These are phyloP conservation scores for Rhizopus delemar DNA, from an alignment of 371 early-diverging fungal species.

Conservation along the genomic window DNA sequence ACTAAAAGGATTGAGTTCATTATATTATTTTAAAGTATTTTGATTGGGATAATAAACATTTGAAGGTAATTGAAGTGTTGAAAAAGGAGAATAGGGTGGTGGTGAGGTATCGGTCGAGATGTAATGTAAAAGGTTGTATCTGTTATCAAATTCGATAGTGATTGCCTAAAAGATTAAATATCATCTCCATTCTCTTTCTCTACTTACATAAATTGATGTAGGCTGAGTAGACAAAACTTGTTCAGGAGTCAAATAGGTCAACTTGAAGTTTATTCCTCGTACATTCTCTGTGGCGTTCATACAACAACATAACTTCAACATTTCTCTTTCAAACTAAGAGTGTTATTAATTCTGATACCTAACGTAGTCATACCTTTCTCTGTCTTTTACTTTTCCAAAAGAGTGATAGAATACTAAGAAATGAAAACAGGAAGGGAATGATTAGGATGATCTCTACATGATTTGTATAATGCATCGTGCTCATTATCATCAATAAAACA, in stretches of 20 bases:
- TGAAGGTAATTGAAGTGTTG: neutral
- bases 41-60: constrained; percentile 1
- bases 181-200: constrained; percentile 5
- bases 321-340: constrained; percentile 35
- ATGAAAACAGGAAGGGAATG: constrained; percentile 30
- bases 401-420: constrained; percentile 22
- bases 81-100: constrained; percentile 24
- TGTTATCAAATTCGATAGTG: constrained; percentile 45
- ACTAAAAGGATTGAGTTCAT: neutral
- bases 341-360: neutral
- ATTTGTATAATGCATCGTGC: constrained; percentile 34
- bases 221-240: constrained; percentile 19
- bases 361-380: constrained; percentile 20
- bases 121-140: constrained; percentile 45
- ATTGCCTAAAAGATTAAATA: constrained; percentile 30
- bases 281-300: constrained; percentile 56
- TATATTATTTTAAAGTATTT: neutral
- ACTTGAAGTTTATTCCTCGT: constrained; percentile 45
- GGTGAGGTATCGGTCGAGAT: constrained; percentile 29
- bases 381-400: constrained; percentile 33
- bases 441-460: constrained; percentile 26
- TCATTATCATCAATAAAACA: constrained; percentile 23
- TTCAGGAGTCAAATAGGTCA: constrained; percentile 33
- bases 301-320: constrained; percentile 41
- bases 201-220: constrained; percentile 32